A percentile compares a stretch with the other conserved stretches of the same genome.
These are phyloP conservation scores for Arbutus unedo DNA, from an alignment of 148 eudicot species.

Conservation along the genomic window DNA sequence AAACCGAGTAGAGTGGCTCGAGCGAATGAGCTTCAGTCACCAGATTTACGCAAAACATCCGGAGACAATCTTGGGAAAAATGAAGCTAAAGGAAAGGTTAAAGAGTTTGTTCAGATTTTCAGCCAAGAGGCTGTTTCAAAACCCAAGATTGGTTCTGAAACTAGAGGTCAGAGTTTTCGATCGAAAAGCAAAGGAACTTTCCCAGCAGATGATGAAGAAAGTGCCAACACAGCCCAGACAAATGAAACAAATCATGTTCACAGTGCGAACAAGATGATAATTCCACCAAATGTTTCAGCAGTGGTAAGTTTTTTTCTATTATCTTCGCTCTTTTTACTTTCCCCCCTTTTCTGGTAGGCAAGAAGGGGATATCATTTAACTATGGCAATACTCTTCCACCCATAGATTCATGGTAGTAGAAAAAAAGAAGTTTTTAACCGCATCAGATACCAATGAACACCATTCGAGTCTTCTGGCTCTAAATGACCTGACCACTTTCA, in stretches of 20 bases:
- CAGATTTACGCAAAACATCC: slow-evolving; percentile 17
- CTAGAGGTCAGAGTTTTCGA: slow-evolving; percentile 41
- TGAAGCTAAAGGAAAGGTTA: slow-evolving; percentile 53
- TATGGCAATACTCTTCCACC: neutral
- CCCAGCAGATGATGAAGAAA: slow-evolving; percentile 31
- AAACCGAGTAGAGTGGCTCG: slow-evolving; percentile 22
- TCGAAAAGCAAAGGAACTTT: slow-evolving; percentile 25
- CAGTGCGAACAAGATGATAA: slow-evolving; percentile 18
- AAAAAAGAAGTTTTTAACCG: neutral
- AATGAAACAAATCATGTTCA: slow-evolving; percentile 21
- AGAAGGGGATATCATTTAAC: neutral
- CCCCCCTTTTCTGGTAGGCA: neutral
- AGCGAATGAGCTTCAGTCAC: slow-evolving; percentile 25
- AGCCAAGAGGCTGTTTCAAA: slow-evolving; percentile 48
- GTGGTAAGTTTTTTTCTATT: slow-evolving; percentile 32
- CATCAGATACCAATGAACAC: neutral
- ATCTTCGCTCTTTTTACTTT: neutral
- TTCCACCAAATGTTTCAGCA: slow-evolving; percentile 26
- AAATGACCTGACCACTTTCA: too few relatives aligned
- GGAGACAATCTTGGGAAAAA: slow-evolving; percentile 24
- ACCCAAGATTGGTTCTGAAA: slow-evolving; percentile 21
- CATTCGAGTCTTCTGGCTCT: neutral
- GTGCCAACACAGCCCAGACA: slow-evolving; percentile 13
- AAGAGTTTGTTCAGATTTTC: slow-evolving; percentile 67
- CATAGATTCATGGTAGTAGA: neutral